A percentile compares a stretch with the other conserved stretches of the same genome.
Conservation (phyloP, 306 rosid genomes). For the Amphicarpaea edgeworthii region DNA sequence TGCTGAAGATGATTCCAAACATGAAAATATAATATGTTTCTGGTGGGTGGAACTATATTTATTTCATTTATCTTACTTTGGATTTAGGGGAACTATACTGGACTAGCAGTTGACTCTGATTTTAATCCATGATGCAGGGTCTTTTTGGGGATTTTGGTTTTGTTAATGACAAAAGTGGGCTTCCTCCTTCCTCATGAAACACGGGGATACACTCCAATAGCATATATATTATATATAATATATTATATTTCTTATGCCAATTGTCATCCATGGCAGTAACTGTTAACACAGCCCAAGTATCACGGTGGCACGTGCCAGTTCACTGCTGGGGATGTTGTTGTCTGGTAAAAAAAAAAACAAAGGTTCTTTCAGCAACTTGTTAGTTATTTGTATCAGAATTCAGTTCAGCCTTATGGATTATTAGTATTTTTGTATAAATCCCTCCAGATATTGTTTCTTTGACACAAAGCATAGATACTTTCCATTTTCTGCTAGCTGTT, state of each 20-base stretch:
- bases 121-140: constrained; percentile 62
- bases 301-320: constrained; percentile 49
- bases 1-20: constrained; percentile 25
- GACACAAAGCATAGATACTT: constrained; percentile 38
- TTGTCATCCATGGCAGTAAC: constrained; percentile 49
- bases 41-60: constrained; percentile 32
- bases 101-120: constrained; percentile 23
- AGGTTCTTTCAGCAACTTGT: constrained; percentile 47
- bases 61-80: constrained; percentile 29
- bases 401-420: constrained; percentile 38
- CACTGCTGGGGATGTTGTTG: constrained; percentile 37
- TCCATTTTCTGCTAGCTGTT: constrained; percentile 59
- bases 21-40: constrained; percentile 25
- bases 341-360: constrained; percentile 47
- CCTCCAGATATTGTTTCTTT: constrained; percentile 53
- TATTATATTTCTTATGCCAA: constrained; percentile 31
- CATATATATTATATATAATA: background rate
- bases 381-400: constrained; percentile 46
- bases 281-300: constrained; percentile 42
- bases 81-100: constrained; percentile 8
- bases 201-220: constrained; percentile 36
- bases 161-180: constrained; percentile 51
- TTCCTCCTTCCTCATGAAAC: constrained; percentile 54
- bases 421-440: constrained; percentile 33
- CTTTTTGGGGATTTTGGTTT: constrained; percentile 83